Base-by-base conservation (phyloP, 2,329 filamentous ascomycete genomes). In the Ceratocystis albifundus region DNA sequence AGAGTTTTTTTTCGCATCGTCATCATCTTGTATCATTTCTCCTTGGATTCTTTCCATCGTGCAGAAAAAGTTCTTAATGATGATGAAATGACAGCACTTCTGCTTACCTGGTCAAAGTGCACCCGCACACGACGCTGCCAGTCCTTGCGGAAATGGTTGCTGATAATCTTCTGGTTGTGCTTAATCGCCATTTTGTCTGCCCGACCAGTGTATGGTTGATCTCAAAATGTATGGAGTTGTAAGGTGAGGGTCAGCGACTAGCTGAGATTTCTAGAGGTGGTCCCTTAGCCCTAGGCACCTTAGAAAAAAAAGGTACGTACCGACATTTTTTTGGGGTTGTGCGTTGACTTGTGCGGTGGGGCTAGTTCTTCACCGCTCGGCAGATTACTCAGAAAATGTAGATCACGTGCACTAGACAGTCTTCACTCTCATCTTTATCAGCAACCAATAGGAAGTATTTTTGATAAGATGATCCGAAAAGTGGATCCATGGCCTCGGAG, bases 61-160 rank as follows among this genome's bases (percentile, higher is more conserved):
- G 62, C 55, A 68, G 63, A 61, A 55, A 64, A 65, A 1, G 59
- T 68, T 64, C 50, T 68, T 61, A 64, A 66, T 50, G 66, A 66
- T 50, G 53, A 62, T 64, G 64, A 64, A 64, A 64, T 68, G 64
- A 61, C 66, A 59, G 64, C 62, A 59, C 59, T 61, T 64, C 64
- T 68, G 22, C 66, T 68, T 64, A 96, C 93, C 91, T 97, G 94
- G 85, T 99, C 91, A 84, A 99, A 99, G 86, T 99, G 94, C 81
- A 90, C 89, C 82, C 91, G 90, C 78, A 99, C 94, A 83, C 92
- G 90, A 83, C 91, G 90, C 82, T 97, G 92, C 94, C 94, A 99
- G 86, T 99, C 92, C 90, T 96, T 96, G 83, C 90, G 92, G 90
- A 96, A 96, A 80, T 96, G 92, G 87, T 95, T 96, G 86, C 93